Conservation (phyloP, 1,139 yeast species). For the Pneumocystis wakefieldiae region DNA sequence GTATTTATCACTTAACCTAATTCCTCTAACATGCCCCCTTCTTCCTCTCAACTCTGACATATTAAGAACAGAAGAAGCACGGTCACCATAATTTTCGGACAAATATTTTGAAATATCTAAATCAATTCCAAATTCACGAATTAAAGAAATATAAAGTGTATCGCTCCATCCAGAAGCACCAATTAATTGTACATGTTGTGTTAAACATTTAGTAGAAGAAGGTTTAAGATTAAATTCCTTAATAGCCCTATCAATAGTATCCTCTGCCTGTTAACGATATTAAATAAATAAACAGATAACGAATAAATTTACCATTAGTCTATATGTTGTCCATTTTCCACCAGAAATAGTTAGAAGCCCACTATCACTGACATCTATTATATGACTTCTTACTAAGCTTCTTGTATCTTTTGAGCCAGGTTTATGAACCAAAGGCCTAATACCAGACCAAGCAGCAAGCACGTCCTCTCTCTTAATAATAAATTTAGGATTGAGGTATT, state of each 20-base stretch:
- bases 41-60: conserved; percentile 28
- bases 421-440: conserved; percentile 85
- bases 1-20: conserved; percentile 40
- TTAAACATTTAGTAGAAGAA: conserved; percentile 30
- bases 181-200: conserved; percentile 51
- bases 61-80: conserved; percentile 56
- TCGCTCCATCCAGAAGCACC: conserved; percentile 60
- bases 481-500: conserved; percentile 59
- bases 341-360: conserved; percentile 85
- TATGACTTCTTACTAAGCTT: conserved; percentile 80
- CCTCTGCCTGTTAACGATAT: conserved; percentile 40
- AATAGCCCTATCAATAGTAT: conserved; percentile 67
- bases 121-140: conserved; percentile 64
- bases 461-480: conserved; percentile 85
- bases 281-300: neutral
- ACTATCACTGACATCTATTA: conserved; percentile 53
- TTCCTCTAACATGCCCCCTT: conserved; percentile 22
- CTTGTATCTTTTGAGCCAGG: conserved; percentile 54
- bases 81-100: conserved; percentile 75
- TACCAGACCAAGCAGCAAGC: conserved; percentile 92
- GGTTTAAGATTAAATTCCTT: conserved; percentile 33
- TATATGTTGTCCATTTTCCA: conserved; percentile 96
- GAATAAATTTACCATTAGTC: conserved; percentile 50
- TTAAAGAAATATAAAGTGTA: conserved; percentile 62
- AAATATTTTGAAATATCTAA: conserved; percentile 69